Base-by-base conservation (phyloP, 2,329 filamentous ascomycete species). In the Hirsutella thompsonii region DNA sequence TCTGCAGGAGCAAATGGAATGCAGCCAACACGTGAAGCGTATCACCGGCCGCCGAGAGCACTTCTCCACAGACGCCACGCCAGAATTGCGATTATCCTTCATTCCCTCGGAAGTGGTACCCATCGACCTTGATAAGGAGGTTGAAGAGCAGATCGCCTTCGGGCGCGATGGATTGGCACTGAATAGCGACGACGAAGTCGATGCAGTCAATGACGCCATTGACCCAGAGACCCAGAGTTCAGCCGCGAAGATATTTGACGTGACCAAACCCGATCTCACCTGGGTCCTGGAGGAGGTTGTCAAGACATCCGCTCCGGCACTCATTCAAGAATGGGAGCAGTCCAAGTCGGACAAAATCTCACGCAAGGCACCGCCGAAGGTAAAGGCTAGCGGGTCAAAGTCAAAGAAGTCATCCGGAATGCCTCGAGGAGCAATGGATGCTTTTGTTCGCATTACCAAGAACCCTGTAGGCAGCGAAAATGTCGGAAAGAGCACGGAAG, bases 21-120 rank as follows among this genome's bases (percentile, higher is more conserved):
- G 43, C 2, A 46, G 69, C 50, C 57, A 67, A 36, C 59, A 85
- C 13, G 68, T 94, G 19, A 74, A 72, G 42, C 72, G 70, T 1
- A 78, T 95, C 8, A 78, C 79, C 40, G 79, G 72, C 4, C 74
- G 72, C 38, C 71, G 90, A 43, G 67, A 67, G 5, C 88, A 93
- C 58, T 72, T 76, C 35, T 80, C 75, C 40, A 89, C 82, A 0
- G 90, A 93, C 54, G 77, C 72, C 1, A 76, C 79, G 4, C 70
- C 79, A 2, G 90, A 96, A 56, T 58, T 95, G 9, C 80, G 90
- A 6, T 62, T 96, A 19, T 79, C 83, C 2, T 93, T 83, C 53
- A 67, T 81, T 4, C 92, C 92, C 0, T 69, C 77, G 2, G 73
- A 83, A 23, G 70, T 95, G 14, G 85, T 94, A 2, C 78, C 79